phyloP scores from a whole-genome alignment of 805 yeast species.

The Saccharomycopsis schoenii region DNA sequence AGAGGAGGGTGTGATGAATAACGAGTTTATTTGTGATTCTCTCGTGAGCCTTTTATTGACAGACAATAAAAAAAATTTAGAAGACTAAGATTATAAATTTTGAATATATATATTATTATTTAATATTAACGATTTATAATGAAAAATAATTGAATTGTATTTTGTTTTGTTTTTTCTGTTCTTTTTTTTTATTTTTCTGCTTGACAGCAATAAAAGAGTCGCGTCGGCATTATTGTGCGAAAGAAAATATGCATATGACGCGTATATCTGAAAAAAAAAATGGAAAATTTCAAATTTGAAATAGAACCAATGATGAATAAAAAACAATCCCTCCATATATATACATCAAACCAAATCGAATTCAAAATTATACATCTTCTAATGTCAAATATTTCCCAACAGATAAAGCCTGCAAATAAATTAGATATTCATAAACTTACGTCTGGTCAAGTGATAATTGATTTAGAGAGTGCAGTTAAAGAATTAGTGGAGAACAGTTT shows the following conservation, averaged over 20 bases:
- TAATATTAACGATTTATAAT: too few relatives aligned
- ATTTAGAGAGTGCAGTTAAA: conserved; percentile 65
- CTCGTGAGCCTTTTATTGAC: not conserved
- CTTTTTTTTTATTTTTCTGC: not conserved
- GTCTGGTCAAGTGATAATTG: conserved; percentile 88
- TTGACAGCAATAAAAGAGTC: not conserved
- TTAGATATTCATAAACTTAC: conserved; percentile 60
- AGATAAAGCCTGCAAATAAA: not conserved
- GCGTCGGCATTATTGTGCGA: not conserved
- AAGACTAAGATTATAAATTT: not conserved
- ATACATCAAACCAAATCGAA: not conserved
- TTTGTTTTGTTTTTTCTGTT: not conserved
- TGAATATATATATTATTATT: too few relatives aligned
- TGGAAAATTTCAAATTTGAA: not conserved
- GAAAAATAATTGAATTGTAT: not conserved
- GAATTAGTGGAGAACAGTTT: conserved; percentile 81
- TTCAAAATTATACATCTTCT: not conserved
- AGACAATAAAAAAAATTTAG: not conserved
- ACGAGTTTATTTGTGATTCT: not conserved
- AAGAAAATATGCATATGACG: not conserved
- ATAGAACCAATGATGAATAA: not conserved
- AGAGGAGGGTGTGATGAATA: not conserved
- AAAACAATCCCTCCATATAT: not conserved
- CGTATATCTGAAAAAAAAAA: not conserved
- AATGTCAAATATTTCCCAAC: not conserved